phyloP scores from a whole-genome alignment of 352 stramenopile species.

The Phytophthora sansomeana region DNA sequence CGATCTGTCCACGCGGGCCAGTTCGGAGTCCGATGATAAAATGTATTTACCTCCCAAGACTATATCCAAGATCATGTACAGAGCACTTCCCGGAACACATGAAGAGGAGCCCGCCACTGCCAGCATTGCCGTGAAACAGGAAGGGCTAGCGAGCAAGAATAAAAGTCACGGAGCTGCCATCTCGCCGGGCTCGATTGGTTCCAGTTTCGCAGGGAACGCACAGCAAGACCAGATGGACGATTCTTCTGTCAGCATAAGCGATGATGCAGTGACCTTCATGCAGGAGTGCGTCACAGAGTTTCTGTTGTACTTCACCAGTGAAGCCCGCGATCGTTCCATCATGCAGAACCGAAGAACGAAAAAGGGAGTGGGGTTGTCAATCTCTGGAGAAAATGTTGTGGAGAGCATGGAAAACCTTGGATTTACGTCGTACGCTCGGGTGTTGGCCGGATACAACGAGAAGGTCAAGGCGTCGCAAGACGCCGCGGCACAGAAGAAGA shows the following conservation, averaged over 20 bases:
- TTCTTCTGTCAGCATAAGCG: slow-evolving; percentile 68
- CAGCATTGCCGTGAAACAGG: slow-evolving; percentile 10
- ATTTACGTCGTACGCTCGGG: slow-evolving; percentile 68
- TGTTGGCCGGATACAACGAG: slow-evolving; percentile 69
- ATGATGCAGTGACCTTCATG: slow-evolving; percentile 81
- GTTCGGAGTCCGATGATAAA: slow-evolving; percentile 70
- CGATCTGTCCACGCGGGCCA: slow-evolving; percentile 64
- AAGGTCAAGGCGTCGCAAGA: slow-evolving; percentile 79
- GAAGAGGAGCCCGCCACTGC: neutral
- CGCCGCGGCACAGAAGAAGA: slow-evolving; percentile 60
- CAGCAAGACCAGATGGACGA: slow-evolving; percentile 4
- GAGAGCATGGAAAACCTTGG: slow-evolving; percentile 76
- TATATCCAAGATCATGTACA: slow-evolving; percentile 82
- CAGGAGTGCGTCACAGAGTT: slow-evolving; percentile 90
- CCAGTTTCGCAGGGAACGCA: neutral
- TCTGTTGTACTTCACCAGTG: slow-evolving; percentile 82
- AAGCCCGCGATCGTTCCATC: slow-evolving; percentile 71
- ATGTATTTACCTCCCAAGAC: slow-evolving; percentile 79
- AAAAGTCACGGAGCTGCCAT: slow-evolving; percentile 14
- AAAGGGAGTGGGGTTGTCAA: slow-evolving; percentile 55
- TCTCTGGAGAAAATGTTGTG: slow-evolving; percentile 70
- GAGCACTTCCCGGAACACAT: slow-evolving; percentile 42
- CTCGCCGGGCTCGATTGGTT: neutral
- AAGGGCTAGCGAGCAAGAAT: slow-evolving; percentile 1
- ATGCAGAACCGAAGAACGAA: slow-evolving; percentile 64